Base-by-base conservation (phyloP, 2,329 filamentous ascomycete species). In the Dactylella cylindrospora region DNA sequence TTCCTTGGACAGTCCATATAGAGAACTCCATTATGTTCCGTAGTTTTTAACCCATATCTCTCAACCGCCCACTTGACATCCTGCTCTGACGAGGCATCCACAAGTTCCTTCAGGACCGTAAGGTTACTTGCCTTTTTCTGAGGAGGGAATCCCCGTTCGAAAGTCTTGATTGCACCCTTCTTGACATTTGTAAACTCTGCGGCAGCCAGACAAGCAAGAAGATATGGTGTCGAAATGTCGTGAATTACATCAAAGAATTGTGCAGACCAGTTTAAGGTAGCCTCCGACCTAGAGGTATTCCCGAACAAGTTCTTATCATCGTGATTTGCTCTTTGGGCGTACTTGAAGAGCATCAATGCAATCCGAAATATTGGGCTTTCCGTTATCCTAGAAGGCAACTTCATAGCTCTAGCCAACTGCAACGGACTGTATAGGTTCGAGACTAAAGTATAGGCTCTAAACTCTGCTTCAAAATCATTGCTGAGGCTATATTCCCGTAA, bases 281-380 rank as follows among this genome's bases (percentile, higher is more conserved):
- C 32, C 23, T 38, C 57, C 5, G 57, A 62, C 23, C 45, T 52
- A 0, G 57, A 62, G 1, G 51, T 64, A 15, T 64, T 64, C 22
- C 59, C 59, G n/a, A 57, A 57, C 36, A 55, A 36, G 36, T 64
- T 64, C 39, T 46, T 55, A 22, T 64, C 59, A 31, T 57, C 59
- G 17, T 55, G 59, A 26, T 64, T 55, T 8, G 52, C 38, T 28
- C 51, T 45, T 17, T 55, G 52, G 3, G 46, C 59, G 36, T 51
- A 57, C 31, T 64, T 64, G 51, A 52, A 57, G n/a, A 55, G 28
- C 9, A 32, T 17, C 22, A 57, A 45, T 6, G 51, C 59, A 19
- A 64, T 39, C 44, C 32, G 53, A 17, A 57, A 57, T 5, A 57
- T 49, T 3, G 59, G 45, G 5, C 47, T 47, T 31, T 55, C 52